Evolutionary conservation across 768 basidiomycete genomes (phyloP), one percentile per base, ranked within the genome.

Genomic region (Hygrophoropsis aurantiaca): DNA sequence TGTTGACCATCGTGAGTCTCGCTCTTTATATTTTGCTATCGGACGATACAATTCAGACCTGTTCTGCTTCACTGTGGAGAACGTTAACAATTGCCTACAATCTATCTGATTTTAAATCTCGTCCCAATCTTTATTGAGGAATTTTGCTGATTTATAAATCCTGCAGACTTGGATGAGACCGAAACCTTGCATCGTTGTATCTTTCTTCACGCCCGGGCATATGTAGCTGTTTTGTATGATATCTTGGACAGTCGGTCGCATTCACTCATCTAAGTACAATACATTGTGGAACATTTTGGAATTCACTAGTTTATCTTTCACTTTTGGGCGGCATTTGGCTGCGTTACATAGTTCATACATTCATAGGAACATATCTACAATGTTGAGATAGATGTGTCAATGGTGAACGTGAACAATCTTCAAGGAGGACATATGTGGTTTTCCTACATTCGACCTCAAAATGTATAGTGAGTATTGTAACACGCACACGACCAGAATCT

Each of bases 181-280:
- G 41, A 43, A 46, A 26, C 23, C 42, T 49, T 56, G 55, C 44
- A 60, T 47, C 27, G 8, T 23, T 50, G 25, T 26, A 37, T 52
- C 45, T 35, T 23, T 5, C 32, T 36, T 34, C 35, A 30, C 13
- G 21, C 41, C n/a, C 13, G 23, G 37, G 11, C 23, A 30, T 20
- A 44, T 42, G 20, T 9, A 25, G 16, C 27, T 40, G 27, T 7
- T 32, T 26, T 60, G 47, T 54, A 60, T 24, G 9, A n/a, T 58
- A 59, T 27, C 23, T 45, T 13, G 27, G 27, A 30, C 27, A 30
- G 27, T 30, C 27, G 27, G 6, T 30, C 13, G 27, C 27, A 13
- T 30, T 30, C 27, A 30, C n/a, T n/a, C n/a, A n/a, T n/a, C n/a
- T n/a, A n/a, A n/a, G n/a, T n/a, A n/a, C n/a, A n/a, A n/a, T n/a